Conservation (phyloP, 192 early-diverging fungal genomes). For the Allomyces macrogynus region DNA sequence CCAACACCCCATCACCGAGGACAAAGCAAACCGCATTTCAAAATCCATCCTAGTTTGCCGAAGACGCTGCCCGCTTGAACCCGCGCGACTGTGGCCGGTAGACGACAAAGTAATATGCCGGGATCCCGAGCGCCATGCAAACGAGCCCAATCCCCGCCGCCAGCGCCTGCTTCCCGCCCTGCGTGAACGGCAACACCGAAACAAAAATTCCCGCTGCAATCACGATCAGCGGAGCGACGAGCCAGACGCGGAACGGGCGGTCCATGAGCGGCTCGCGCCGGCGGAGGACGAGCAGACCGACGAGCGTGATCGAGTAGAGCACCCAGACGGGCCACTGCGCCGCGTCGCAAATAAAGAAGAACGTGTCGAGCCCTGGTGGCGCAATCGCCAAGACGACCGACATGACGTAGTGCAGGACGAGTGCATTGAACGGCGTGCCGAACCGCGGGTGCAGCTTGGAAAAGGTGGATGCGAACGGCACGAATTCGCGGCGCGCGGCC, state of each 20-base stretch:
- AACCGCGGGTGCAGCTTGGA: slow-evolving; percentile 19
- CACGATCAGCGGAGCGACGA: slow-evolving; percentile 15
- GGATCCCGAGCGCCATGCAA: slow-evolving; percentile 14
- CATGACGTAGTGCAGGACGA: slow-evolving; percentile 20
- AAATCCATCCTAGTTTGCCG: too few relatives aligned
- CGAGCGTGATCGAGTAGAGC: slow-evolving; percentile 32
- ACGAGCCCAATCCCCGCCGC: slow-evolving; percentile 22
- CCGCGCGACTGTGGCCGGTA: background rate
- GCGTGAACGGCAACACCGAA: slow-evolving; percentile 21
- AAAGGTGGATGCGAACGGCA: slow-evolving; percentile 21
- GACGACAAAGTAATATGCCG: slow-evolving; percentile 18
- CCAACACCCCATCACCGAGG: too few relatives aligned
- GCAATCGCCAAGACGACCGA: slow-evolving; percentile 27
- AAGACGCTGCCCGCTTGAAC: too few relatives aligned
- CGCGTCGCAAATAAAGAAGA: slow-evolving; percentile 37
- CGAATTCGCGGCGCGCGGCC: slow-evolving; percentile 25
- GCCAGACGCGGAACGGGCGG: slow-evolving; percentile 24
- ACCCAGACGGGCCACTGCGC: slow-evolving; percentile 37
- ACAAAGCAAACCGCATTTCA: too few relatives aligned
- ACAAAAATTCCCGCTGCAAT: slow-evolving; percentile 25
- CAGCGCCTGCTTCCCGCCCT: slow-evolving; percentile 5
- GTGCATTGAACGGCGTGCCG: slow-evolving; percentile 20
- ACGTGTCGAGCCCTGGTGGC: slow-evolving; percentile 35
- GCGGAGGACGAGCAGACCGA: slow-evolving; percentile 28
- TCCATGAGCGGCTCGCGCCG: slow-evolving; percentile 15